Evolutionary conservation across 352 stramenopile genomes (phyloP).

Genomic region (Globisporangium megalacanthum): DNA sequence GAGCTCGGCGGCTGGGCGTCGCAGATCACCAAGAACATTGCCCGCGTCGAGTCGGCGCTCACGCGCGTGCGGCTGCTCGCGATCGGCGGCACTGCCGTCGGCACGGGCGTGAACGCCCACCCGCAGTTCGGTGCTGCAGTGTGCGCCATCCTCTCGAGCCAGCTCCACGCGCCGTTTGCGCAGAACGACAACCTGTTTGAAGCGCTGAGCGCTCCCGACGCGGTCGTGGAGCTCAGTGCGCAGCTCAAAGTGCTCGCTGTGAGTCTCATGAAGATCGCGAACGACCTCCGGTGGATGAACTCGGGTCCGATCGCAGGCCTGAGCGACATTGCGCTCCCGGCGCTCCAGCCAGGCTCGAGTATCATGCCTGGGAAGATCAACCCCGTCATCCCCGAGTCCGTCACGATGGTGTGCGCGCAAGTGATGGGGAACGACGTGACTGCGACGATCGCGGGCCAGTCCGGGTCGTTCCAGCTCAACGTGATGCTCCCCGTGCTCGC

Average conservation of each 20-base stretch:
- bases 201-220: conserved; percentile 89
- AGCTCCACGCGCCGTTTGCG: conserved; percentile 33
- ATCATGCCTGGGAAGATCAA: conserved; percentile 99
- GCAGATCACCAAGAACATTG: conserved; percentile 53
- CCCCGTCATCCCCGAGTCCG: conserved; percentile 58
- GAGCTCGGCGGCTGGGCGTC: conserved; percentile 43
- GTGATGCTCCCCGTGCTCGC: conserved; percentile 54
- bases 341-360: conserved; percentile 89
- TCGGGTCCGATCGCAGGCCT: conserved; percentile 92
- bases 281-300: conserved; percentile 90
- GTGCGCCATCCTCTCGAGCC: conserved; percentile 28
- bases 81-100: conserved; percentile 54
- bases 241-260: conserved; percentile 89
- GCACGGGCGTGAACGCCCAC: conserved; percentile 59
- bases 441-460: conserved; percentile 41
- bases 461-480: conserved; percentile 52
- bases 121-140: conserved; percentile 39
- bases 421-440: conserved; percentile 58
- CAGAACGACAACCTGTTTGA: conserved; percentile 71
- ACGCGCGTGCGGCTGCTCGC: conserved; percentile 42
- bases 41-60: conserved; percentile 35
- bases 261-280: conserved; percentile 94
- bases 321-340: conserved; percentile 88
- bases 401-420: conserved; percentile 53
- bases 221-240: conserved; percentile 89